These are phyloP conservation scores for Pseudocercospora vitis DNA, from an alignment of 2,329 filamentous ascomycete genomes.

Conservation along the genomic window DNA sequence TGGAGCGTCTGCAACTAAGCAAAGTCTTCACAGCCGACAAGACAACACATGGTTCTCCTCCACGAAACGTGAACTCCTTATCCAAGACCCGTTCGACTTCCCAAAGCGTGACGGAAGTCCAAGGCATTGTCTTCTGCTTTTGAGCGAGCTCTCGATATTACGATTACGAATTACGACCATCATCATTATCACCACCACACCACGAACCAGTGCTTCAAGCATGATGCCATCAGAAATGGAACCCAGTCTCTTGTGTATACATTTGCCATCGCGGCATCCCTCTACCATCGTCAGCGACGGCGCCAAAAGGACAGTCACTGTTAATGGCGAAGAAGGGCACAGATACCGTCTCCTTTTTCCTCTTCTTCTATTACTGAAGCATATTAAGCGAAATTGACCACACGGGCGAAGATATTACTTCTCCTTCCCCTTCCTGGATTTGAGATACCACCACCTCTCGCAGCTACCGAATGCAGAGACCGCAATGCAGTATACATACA, in stretches of 20 bases:
- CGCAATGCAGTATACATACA: neutral
- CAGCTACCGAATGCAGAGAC: neutral
- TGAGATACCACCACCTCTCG: neutral
- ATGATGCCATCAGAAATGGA: neutral
- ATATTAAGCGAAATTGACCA: too few species aligned
- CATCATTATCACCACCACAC: too few species aligned
- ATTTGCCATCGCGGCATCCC: neutral
- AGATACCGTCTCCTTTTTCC: neutral
- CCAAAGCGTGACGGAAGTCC: conserved; percentile 16
- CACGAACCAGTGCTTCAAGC: neutral
- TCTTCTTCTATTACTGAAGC: too few species aligned
- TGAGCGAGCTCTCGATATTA: conserved; percentile 9
- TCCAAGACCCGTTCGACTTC: conserved; percentile 9
- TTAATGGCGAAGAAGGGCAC: neutral
- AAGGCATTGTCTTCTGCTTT: conserved; percentile 33
- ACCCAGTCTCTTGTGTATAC: neutral
- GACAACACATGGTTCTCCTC: conserved; percentile 3
- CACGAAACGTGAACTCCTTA: too few species aligned
- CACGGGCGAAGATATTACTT: too few species aligned
- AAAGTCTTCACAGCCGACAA: conserved; percentile 23
- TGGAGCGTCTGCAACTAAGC: conserved; percentile 24
- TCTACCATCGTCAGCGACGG: neutral
- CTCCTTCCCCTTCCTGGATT: neutral
- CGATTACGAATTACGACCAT: conserved; percentile 10
- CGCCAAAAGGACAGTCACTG: neutral